Percentiles rank a stretch among this genome's conserved stretches.
Evolutionary conservation across 2,329 filamentous ascomycete species (phyloP).

Genomic region (Fusarium sp.): DNA sequence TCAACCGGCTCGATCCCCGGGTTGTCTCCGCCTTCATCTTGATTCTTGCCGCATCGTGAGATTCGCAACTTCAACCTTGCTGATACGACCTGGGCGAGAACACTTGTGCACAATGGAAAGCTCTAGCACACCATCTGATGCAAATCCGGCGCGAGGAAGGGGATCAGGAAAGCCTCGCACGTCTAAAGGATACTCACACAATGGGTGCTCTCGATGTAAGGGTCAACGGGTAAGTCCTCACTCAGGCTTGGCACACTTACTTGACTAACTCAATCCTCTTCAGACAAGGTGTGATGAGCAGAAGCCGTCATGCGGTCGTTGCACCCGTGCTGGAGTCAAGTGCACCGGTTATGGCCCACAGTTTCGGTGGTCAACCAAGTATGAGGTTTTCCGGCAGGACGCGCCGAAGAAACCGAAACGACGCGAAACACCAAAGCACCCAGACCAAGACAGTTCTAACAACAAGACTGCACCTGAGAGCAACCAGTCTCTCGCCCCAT

Average conservation of each 20-base stretch:
- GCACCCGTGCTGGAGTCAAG: slow-evolving; percentile 5
- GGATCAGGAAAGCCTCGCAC: neutral
- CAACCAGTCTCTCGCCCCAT: neutral
- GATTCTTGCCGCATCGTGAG: neutral
- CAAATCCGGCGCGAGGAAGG: neutral
- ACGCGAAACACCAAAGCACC: neutral
- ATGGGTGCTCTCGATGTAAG: slow-evolving; percentile 27
- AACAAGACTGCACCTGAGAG: neutral
- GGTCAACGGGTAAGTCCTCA: slow-evolving; percentile 21
- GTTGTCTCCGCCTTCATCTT: neutral
- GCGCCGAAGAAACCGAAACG: neutral
- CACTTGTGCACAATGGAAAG: neutral
- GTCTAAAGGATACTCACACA: slow-evolving; percentile 2
- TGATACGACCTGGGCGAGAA: neutral
- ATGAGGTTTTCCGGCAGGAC: slow-evolving; percentile 11
- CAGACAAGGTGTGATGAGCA: slow-evolving; percentile 29
- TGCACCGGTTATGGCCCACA: slow-evolving; percentile 27
- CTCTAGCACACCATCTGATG: neutral
- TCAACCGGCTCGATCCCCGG: neutral
- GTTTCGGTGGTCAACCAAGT: slow-evolving; percentile 25
- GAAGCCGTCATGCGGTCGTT: slow-evolving; percentile 22
- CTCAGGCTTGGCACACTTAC: neutral
- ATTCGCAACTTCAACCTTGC: neutral
- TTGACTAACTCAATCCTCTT: neutral
- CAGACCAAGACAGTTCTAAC: neutral